Evolutionary conservation across 768 basidiomycete genomes (phyloP), one percentile per base, ranked within the genome.

Genomic region (Rickenella mellea): DNA sequence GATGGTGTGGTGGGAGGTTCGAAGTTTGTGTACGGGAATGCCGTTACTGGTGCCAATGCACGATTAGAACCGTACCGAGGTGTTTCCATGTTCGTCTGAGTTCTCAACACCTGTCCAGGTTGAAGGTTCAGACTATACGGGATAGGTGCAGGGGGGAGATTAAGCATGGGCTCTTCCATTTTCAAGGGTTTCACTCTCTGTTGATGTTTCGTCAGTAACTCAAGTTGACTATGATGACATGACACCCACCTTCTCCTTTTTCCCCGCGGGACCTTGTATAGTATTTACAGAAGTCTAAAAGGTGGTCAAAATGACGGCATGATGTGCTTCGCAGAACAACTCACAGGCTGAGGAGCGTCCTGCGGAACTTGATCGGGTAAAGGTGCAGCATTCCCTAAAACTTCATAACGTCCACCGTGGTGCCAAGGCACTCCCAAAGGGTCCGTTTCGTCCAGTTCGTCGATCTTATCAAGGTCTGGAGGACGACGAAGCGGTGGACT

Each of bases 371-470:
- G 33, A 36, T 5, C 3, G 24, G 33, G 33, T n/a, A 19, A 19
- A 36, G 33, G 33, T 6, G 33, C 24, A 29, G 64, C 51, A 32
- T 56, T 64, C 28, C 56, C 55, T 29, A 73, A 68, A 2, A 71
- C 81, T 53, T 88, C 82, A 51, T 87, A 89, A n/a, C 83, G 83
- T 0, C 83, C 79, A 25, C 65, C 66, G 50, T 87, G 83, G 54
- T 87, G 85, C 47, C 80, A 61, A 14, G 67, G 58, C 6, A 68
- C 46, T 3, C 84, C 84, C 44, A 78, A 67, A 2, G 84, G 83
- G 56, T 78, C 81, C 5, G 76, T 74, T 55, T 84, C 82, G 55
- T 88, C 86, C 26, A 88, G 60, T 57, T 85, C 81, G 54, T 89
- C 85, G 47, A 89, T 80, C 24, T 70, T 68, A 61, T 87, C 85